Percentiles rank a stretch among this genome's conserved stretches.
phyloP scores from a whole-genome alignment of 176 grass and related monocot genomes.

The Areca catechu region DNA sequence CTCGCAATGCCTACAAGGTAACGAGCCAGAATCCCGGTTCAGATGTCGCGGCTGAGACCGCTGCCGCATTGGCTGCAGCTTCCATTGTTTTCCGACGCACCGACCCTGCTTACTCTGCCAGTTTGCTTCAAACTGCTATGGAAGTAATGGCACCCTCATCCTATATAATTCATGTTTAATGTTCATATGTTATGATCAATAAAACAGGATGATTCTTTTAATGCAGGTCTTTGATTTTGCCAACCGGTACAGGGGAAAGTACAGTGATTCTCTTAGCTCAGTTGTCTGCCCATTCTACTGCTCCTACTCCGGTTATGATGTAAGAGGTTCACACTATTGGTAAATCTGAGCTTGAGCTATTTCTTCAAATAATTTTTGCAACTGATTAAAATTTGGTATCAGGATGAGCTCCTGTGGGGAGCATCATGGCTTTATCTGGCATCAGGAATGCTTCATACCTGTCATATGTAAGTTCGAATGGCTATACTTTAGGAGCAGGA shows the following conservation, averaged over 20 bases:
- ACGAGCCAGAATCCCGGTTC: conserved; percentile 46
- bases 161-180: background rate
- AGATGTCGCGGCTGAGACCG: conserved; percentile 74
- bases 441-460: conserved; percentile 52
- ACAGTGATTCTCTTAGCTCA: conserved; percentile 62
- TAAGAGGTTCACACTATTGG: conserved; percentile 12
- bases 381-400: background rate
- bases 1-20: conserved; percentile 44
- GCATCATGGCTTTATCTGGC: conserved; percentile 76
- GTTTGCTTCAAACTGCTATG: conserved; percentile 30
- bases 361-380: too few species aligned
- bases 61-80: conserved; percentile 50
- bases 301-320: conserved; percentile 72
- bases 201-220: background rate
- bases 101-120: conserved; percentile 44
- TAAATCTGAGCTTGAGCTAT: background rate
- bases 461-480: conserved; percentile 67
- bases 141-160: background rate
- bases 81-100: conserved; percentile 39
- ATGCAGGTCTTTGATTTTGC: conserved; percentile 62
- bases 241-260: conserved; percentile 46
- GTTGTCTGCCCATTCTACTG: conserved; percentile 59
- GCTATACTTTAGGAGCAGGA: conserved; percentile 38
- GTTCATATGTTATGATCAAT: background rate
- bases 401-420: conserved; percentile 89